Evolutionary conservation across 352 stramenopile genomes (phyloP), one percentile per base, ranked within the genome.

Genomic region (Phytopythium delawarense): DNA sequence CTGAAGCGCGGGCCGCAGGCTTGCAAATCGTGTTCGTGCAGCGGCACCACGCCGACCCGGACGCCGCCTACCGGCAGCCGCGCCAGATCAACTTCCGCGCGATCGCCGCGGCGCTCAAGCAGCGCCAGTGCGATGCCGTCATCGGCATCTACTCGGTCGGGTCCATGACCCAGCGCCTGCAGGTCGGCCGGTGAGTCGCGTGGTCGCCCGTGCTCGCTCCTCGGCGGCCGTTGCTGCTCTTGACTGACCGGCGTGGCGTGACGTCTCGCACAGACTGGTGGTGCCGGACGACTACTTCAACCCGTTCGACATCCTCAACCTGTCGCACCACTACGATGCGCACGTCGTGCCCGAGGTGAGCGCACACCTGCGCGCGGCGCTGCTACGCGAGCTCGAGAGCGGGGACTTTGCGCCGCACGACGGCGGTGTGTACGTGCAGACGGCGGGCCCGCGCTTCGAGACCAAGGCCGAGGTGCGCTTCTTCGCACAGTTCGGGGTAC

Each of bases 391-490:
- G 46, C 69, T 96, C 8, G 57, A 72, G 20, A 44, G 57, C 7
- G 74, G 66, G 13, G 62, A 74, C 40, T 80, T 90, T 25, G 61
- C 82, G 21, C 76, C 81, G 40, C 71, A 89, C 58, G 78, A 92
- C 44, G 86, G 82, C 39, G 88, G 88, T 56, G 81, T 93, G 16
- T 96, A 96, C 73, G 81, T 96, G 51, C 89, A 96, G 72, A 89
- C 83, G 34, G 70, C 78, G 0, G 89, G 89, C 3, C 89, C 89
- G 39, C 86, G 89, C 62, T 96, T 96, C 64, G 89, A 96, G 72
- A 96, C 89, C 57, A 96, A 96, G 73, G 80, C 89, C 15, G 89
- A 96, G 70, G 88, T 96, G 75, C 84, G 84, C 51, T 95, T 94
- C 71, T 93, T 96, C 59, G 73, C 85, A 30, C 82, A 94, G 65